These are phyloP conservation scores for Pythium sp. DNA, from an alignment of 352 stramenopile species.

Conservation along the genomic window DNA sequence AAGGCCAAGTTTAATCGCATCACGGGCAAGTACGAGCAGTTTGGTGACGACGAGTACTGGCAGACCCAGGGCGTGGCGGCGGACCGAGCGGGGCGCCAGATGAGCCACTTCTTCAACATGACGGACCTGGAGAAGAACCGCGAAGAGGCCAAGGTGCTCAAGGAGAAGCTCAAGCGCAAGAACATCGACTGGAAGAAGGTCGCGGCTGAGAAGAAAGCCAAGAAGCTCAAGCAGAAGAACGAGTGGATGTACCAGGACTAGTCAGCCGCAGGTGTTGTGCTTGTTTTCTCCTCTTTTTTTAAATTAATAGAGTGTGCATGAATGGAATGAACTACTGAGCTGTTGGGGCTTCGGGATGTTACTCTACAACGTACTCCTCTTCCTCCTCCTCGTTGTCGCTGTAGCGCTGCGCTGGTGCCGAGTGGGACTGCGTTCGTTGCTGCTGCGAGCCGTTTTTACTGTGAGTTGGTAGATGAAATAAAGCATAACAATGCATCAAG, in stretches of 20 bases:
- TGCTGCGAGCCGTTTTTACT: conserved; percentile 31
- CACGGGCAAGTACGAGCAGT: conserved; percentile 70
- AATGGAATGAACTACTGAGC: neutral
- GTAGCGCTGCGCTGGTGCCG: conserved; percentile 19
- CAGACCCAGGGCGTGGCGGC: conserved; percentile 46
- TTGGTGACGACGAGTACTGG: conserved; percentile 68
- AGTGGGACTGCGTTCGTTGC: conserved; percentile 9
- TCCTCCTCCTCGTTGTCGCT: conserved; percentile 56
- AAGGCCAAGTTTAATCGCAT: conserved; percentile 80
- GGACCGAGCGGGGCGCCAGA: conserved; percentile 76
- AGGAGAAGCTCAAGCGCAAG: conserved; percentile 81
- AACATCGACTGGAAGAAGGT: conserved; percentile 89
- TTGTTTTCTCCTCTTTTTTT: neutral
- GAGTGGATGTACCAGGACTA: conserved; percentile 85
- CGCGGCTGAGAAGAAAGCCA: conserved; percentile 80
- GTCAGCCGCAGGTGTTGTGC: neutral
- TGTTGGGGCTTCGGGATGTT: conserved; percentile 12
- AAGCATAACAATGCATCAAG: neutral
- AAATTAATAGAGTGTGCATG: conserved; percentile 18
- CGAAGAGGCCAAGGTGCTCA: conserved; percentile 65
- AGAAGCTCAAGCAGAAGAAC: conserved; percentile 83
- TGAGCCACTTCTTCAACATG: conserved; percentile 88
- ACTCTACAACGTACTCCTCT: conserved; percentile 77
- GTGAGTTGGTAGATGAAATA: neutral
- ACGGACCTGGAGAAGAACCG: conserved; percentile 78